Evolutionary conservation across 768 basidiomycete genomes (phyloP), one percentile per base, ranked within the genome.

Genomic region (Suillus bovinus): DNA sequence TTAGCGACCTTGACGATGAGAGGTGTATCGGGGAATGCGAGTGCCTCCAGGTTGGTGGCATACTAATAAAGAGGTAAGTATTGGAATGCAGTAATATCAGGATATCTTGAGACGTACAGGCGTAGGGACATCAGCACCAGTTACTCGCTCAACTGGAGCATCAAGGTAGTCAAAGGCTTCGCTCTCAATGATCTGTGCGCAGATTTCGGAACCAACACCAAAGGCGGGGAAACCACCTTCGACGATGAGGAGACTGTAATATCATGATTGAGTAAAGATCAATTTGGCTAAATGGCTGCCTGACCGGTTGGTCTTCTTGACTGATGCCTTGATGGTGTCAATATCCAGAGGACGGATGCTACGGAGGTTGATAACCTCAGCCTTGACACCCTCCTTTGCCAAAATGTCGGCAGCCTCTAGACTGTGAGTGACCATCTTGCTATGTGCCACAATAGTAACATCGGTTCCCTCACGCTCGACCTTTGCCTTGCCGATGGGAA

Each of bases 191-290:
- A 99, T 94, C 77, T 99, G 96, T 16, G 97, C 97, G 68, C 93
- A 93, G 70, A 99, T 96, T 79, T 99, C 97, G 69, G 94, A 96
- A 67, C 97, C 97, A 60, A 99, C 96, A 80, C 97, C 94, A 76
- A 98, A 99, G 56, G 86, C 89, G 42, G 97, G 97, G 94, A 97
- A 99, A 42, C 97, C 97, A 77, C 96, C 96, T 78, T 99, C 97
- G 57, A 94, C 96, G 61, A 91, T 93, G 59, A 99, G 82, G 65
- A 99, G 84, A 61, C 93, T 95, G 66, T 31, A 63, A 36, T 8
- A 27, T 5, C 50, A 46, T 41, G 69, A 56, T 58, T 58, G 63
- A 49, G 27, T 27, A 24, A 2, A 1, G 17, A 59, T 44, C 31
- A 33, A 60, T 33, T 31, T 27, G 29, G 34, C 7, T 17, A n/a